Percentiles rank a stretch among this genome's conserved stretches.
phyloP scores from a whole-genome alignment of 805 yeast species.

The Monosporozyma siamensis region DNA sequence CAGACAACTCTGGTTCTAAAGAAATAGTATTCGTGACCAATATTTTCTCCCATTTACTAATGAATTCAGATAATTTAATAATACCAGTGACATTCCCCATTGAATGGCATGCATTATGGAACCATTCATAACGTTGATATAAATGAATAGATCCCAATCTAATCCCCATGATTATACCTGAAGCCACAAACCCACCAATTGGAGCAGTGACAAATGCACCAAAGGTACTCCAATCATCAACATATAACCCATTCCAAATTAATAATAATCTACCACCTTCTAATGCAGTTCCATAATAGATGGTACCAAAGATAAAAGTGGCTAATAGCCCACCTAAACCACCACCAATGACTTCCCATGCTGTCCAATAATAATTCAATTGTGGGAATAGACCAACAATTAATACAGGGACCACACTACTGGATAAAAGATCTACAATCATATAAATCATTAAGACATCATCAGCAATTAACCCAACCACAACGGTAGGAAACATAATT shows the following conservation, averaged over 20 bases:
- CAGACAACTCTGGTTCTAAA: neutral
- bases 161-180: conserved; percentile 40
- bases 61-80: neutral
- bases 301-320: conserved; percentile 75
- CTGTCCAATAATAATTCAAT: conserved; percentile 56
- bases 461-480: conserved; percentile 76
- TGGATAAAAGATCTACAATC: conserved; percentile 83
- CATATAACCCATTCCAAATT: conserved; percentile 72
- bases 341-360: conserved; percentile 73
- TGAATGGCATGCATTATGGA: conserved; percentile 4
- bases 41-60: neutral
- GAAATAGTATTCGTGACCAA: neutral
- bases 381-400: conserved; percentile 65
- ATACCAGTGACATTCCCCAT: conserved; percentile 10
- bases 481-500: conserved; percentile 79
- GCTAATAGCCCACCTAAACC: conserved; percentile 75
- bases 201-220: conserved; percentile 94
- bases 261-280: conserved; percentile 72
- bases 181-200: conserved; percentile 59
- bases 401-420: conserved; percentile 76
- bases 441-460: conserved; percentile 78
- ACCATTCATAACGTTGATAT: conserved; percentile 7
- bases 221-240: conserved; percentile 85
- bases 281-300: conserved; percentile 61
- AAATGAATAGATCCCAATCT: conserved; percentile 33